A percentile compares a stretch with the other conserved stretches of the same genome.
These are phyloP conservation scores for Colletotrichum musicola DNA, from an alignment of 2,329 filamentous ascomycete species.

Conservation along the genomic window DNA sequence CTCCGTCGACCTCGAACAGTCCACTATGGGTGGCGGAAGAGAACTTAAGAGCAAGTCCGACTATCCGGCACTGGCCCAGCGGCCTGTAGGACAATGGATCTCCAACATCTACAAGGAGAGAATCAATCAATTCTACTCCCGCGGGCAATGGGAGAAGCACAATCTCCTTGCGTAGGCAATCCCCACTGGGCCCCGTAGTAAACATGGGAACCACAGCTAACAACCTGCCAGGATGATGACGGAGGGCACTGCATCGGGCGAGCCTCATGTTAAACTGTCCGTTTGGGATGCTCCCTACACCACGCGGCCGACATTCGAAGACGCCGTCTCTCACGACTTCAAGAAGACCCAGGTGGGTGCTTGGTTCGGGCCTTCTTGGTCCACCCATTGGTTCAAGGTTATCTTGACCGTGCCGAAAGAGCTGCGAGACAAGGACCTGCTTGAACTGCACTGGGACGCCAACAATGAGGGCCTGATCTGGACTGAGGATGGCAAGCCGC, in stretches of 20 bases:
- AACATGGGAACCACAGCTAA: slow-evolving; percentile 32
- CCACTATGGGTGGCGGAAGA: slow-evolving; percentile 65
- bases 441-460: slow-evolving; percentile 98
- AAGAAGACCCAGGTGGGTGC: slow-evolving; percentile 79
- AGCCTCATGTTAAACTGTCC: slow-evolving; percentile 83
- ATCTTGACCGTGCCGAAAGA: slow-evolving; percentile 81
- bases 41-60: slow-evolving; percentile 59
- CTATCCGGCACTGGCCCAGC: slow-evolving; percentile 65
- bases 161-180: slow-evolving; percentile 77
- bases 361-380: slow-evolving; percentile 93
- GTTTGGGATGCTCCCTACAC: slow-evolving; percentile 88
- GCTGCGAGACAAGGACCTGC: slow-evolving; percentile 79
- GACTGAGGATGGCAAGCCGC: slow-evolving; percentile 87
- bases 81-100: slow-evolving; percentile 82
- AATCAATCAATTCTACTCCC: slow-evolving; percentile 82
- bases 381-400: slow-evolving; percentile 97
- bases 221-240: slow-evolving; percentile 72
- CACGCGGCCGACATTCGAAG: slow-evolving; percentile 85
- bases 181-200: slow-evolving; percentile 29
- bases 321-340: slow-evolving; percentile 83
- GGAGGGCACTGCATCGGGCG: slow-evolving; percentile 75
- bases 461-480: slow-evolving; percentile 96
- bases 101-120: slow-evolving; percentile 87
- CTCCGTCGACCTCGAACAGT: slow-evolving; percentile 25
- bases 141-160: slow-evolving; percentile 81